Percentiles rank a stretch among this genome's conserved stretches.
Conservation (phyloP, 2,329 filamentous ascomycete species). For the Colletotrichum ledebouriae region DNA sequence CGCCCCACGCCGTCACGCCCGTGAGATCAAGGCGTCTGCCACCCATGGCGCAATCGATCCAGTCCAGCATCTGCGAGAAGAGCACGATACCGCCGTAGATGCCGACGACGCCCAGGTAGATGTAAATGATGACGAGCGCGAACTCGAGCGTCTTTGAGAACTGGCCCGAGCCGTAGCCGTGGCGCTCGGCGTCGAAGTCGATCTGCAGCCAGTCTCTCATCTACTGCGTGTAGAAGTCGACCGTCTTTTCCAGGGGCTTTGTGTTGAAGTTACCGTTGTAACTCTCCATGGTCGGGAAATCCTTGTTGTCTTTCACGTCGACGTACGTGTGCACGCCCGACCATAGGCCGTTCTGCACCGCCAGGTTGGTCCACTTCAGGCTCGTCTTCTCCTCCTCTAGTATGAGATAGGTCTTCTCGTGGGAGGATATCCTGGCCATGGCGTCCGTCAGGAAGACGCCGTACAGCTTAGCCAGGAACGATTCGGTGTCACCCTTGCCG, state of each 20-base stretch:
- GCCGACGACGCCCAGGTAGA: conserved; percentile 19
- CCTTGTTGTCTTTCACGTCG: not conserved
- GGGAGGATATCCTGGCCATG: conserved; percentile 9
- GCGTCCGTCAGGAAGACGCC: conserved; percentile 20
- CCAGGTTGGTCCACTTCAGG: conserved; percentile 12
- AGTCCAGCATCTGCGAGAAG: not conserved
- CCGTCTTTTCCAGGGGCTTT: not conserved
- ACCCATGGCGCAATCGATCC: not conserved
- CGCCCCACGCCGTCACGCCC: conserved; percentile 20
- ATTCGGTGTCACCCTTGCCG: conserved; percentile 4
- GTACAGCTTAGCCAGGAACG: conserved; percentile 19
- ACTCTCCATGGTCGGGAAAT: conserved; percentile 2
- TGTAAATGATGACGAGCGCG: conserved; percentile 29
- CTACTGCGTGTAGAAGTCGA: not conserved
- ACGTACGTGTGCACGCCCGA: conserved; percentile 18
- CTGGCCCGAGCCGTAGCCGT: conserved; percentile 26
- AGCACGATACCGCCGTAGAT: conserved; percentile 4
- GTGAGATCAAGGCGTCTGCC: not conserved
- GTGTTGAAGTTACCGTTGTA: conserved; percentile 16
- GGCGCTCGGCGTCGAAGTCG: conserved; percentile 12
- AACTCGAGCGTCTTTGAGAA: conserved; percentile 22
- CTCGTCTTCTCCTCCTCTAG: not conserved
- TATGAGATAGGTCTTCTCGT: not conserved
- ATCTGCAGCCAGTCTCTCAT: conserved; percentile 9
- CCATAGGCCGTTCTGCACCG: conserved; percentile 17